Percentiles rank a stretch among this genome's conserved stretches.
Conservation (phyloP, 257 asterid genomes). For the Plantago ovata region DNA sequence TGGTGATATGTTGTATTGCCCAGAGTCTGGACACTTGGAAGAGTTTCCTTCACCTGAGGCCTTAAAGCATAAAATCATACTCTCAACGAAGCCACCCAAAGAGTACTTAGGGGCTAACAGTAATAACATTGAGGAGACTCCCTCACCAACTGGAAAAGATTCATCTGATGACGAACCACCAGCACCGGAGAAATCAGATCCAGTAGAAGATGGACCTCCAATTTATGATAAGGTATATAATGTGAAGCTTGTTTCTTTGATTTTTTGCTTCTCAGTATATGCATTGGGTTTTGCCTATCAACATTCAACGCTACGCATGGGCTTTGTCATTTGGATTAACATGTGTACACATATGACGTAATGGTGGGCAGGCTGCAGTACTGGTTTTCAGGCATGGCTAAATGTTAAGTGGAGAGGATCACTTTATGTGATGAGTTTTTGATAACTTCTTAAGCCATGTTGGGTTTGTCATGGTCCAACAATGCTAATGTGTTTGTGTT, state of each 20-base stretch:
- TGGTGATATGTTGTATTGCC: slow-evolving; percentile 82
- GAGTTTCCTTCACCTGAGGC: slow-evolving; percentile 85
- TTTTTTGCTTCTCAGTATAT: not conserved
- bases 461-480: too few species aligned
- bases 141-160: slow-evolving; percentile 41
- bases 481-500: not conserved
- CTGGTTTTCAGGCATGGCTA: too few species aligned
- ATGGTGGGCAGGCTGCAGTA: too few species aligned
- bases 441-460: too few species aligned
- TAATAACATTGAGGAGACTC: slow-evolving; percentile 33
- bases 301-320: too few species aligned
- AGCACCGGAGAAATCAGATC: slow-evolving; percentile 2
- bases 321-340: too few species aligned
- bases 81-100: slow-evolving; percentile 93
- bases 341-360: too few species aligned
- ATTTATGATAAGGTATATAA: not conserved
- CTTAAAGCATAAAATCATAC: slow-evolving; percentile 61
- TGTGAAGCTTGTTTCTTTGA: not conserved
- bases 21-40: slow-evolving; percentile 50
- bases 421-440: too few species aligned
- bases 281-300: too few species aligned
- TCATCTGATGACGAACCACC: slow-evolving; percentile 50
- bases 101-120: slow-evolving; percentile 61
- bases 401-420: too few species aligned
- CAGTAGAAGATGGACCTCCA: slow-evolving; percentile 6